Evolutionary conservation across 345 rosid species (phyloP).

Genomic region (Populus davidiana): DNA sequence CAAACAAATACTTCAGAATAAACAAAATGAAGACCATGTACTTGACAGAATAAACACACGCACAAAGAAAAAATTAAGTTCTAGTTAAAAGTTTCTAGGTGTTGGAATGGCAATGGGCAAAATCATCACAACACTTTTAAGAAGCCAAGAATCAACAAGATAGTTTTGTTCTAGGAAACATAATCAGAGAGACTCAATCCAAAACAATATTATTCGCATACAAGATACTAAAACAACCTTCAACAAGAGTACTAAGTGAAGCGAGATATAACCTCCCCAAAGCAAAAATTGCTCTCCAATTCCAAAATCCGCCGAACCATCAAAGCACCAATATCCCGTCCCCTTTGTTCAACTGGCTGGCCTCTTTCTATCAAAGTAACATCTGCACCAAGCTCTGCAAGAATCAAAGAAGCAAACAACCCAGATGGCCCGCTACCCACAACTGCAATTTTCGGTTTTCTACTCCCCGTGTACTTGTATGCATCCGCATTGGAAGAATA

Average conservation of each 20-base stretch:
- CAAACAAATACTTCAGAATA: too few species aligned
- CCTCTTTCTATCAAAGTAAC: slow-evolving; percentile 93
- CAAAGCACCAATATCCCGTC: slow-evolving; percentile 89
- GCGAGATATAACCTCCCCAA: slow-evolving; percentile 76
- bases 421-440: slow-evolving; percentile 97
- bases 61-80: not conserved
- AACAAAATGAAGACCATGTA: too few species aligned
- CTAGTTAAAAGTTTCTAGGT: not conserved
- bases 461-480: slow-evolving; percentile 24
- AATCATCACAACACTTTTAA: not conserved
- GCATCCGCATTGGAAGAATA: slow-evolving; percentile 21
- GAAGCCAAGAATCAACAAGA: not conserved
- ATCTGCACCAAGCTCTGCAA: slow-evolving; percentile 93
- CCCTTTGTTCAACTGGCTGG: slow-evolving; percentile 88
- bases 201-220: not conserved
- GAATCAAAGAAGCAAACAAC: slow-evolving; percentile 87
- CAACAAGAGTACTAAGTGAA: slow-evolving; percentile 28
- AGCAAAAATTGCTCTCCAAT: slow-evolving; percentile 94
- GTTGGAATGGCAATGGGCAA: not conserved
- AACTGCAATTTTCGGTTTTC: slow-evolving; percentile 63
- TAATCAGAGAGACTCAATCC: not conserved
- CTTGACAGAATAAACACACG: not conserved
- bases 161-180: not conserved
- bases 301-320: slow-evolving; percentile 72
- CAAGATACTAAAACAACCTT: slow-evolving; percentile 19